phyloP scores from a whole-genome alignment of 306 rosid genomes.

The Vachellia collinsii region DNA sequence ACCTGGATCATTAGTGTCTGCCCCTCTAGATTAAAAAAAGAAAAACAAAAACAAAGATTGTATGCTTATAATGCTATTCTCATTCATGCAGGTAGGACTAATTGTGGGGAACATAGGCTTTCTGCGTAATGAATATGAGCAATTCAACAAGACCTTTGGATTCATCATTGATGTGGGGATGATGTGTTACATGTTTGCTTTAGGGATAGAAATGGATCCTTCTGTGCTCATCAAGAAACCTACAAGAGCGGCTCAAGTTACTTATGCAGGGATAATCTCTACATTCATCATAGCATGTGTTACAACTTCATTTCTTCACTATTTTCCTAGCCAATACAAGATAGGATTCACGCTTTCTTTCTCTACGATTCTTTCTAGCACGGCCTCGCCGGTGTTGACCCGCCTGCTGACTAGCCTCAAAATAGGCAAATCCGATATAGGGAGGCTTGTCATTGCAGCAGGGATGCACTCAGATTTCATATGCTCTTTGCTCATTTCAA shows the following conservation, averaged over 20 bases:
- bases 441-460: slow-evolving; percentile 74
- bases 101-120: slow-evolving; percentile 65
- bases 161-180: slow-evolving; percentile 81
- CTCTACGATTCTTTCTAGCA: slow-evolving; percentile 67
- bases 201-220: slow-evolving; percentile 97
- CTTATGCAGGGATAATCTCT: slow-evolving; percentile 64
- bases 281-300: slow-evolving; percentile 59
- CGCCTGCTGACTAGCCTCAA: slow-evolving; percentile 69
- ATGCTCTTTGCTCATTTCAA: slow-evolving; percentile 62
- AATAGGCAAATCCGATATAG: slow-evolving; percentile 91
- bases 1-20: not conserved
- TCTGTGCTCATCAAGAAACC: slow-evolving; percentile 56
- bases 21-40: too few species aligned
- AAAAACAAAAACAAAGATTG: not conserved
- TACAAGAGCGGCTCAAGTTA: slow-evolving; percentile 67
- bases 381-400: slow-evolving; percentile 86
- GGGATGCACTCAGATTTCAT: slow-evolving; percentile 93
- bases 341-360: slow-evolving; percentile 56
- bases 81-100: slow-evolving; percentile 67
- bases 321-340: slow-evolving; percentile 13
- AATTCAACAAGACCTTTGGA: slow-evolving; percentile 52
- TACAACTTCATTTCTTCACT: slow-evolving; percentile 48
- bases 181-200: slow-evolving; percentile 87
- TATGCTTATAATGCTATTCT: not conserved
- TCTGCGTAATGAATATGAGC: slow-evolving; percentile 41